Percentiles rank a stretch among this genome's conserved stretches.
These are phyloP conservation scores for Massospora cicadina DNA, from an alignment of 371 early-diverging fungal genomes.

Conservation along the genomic window DNA sequence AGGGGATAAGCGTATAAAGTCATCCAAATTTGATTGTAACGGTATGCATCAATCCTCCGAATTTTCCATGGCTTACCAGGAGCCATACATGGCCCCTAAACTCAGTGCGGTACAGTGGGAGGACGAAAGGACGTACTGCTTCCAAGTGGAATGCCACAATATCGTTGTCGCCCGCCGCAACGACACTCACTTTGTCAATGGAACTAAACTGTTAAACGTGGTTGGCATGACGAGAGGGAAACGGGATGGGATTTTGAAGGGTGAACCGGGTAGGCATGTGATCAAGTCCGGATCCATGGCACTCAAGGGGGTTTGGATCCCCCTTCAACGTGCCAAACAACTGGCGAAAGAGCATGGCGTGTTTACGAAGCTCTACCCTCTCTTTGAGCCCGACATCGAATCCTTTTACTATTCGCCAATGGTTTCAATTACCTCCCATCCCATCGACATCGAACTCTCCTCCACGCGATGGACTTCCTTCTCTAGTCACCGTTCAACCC, in stretches of 20 bases:
- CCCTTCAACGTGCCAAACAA: slow-evolving; percentile 14
- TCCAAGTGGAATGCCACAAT: slow-evolving; percentile 58
- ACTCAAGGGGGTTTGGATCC: slow-evolving; percentile 68
- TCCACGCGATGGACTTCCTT: slow-evolving; percentile 5
- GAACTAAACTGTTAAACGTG: slow-evolving; percentile 69
- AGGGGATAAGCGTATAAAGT: too few species aligned
- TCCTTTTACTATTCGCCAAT: slow-evolving; percentile 12
- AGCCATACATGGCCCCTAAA: slow-evolving; percentile 8
- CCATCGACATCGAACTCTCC: slow-evolving; percentile 12
- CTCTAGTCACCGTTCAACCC: neutral
- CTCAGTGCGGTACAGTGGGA: slow-evolving; percentile 68
- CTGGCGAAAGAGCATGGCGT: slow-evolving; percentile 30
- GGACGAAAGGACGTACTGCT: slow-evolving; percentile 59
- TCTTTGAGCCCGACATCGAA: slow-evolving; percentile 50
- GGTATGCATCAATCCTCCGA: too few species aligned
- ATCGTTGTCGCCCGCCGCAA: slow-evolving; percentile 55
- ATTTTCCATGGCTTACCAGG: neutral
- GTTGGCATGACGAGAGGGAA: slow-evolving; percentile 79
- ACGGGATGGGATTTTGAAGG: slow-evolving; percentile 70
- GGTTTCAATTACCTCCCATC: neutral
- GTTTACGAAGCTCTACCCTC: slow-evolving; percentile 41
- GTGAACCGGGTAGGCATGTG: slow-evolving; percentile 66
- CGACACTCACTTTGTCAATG: slow-evolving; percentile 70
- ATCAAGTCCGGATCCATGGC: slow-evolving; percentile 80
- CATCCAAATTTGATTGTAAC: too few species aligned